A percentile compares a stretch with the other conserved stretches of the same genome.
phyloP scores from a whole-genome alignment of 2,329 filamentous ascomycete genomes.

The Myotisia sp. region DNA sequence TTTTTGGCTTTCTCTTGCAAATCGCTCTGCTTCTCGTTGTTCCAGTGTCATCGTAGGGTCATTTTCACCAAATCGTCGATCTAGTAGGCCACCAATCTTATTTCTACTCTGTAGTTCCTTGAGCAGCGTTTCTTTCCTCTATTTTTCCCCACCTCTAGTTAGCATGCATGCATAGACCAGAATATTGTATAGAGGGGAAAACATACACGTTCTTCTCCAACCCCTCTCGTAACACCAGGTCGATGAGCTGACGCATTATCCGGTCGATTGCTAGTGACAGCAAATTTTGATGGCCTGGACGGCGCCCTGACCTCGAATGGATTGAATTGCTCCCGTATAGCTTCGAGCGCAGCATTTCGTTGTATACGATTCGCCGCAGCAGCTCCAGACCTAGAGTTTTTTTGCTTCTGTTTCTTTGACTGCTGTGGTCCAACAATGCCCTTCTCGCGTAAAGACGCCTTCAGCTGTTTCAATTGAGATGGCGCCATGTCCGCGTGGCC shows the following conservation, averaged over 20 bases:
- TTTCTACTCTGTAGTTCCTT: constrained; percentile 78
- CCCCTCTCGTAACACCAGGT: constrained; percentile 70
- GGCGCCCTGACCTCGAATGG: constrained; percentile 87
- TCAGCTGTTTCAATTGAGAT: constrained; percentile 91
- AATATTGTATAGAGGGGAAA: constrained; percentile 6
- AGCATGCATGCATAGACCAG: neutral
- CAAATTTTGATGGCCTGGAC: constrained; percentile 65
- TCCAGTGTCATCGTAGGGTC: constrained; percentile 89
- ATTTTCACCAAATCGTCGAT: constrained; percentile 89
- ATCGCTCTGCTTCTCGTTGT: constrained; percentile 80
- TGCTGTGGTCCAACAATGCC: constrained; percentile 83
- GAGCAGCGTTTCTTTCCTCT: constrained; percentile 70
- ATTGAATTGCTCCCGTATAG: constrained; percentile 92
- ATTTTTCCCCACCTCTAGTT: constrained; percentile 6
- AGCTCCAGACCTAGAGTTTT: constrained; percentile 51
- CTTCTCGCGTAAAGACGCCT: constrained; percentile 75
- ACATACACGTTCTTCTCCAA: constrained; percentile 65
- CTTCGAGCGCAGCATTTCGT: constrained; percentile 61
- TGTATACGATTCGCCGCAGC: constrained; percentile 61
- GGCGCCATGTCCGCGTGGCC: constrained; percentile 55
- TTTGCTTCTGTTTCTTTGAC: constrained; percentile 86
- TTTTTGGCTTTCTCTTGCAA: constrained; percentile 72
- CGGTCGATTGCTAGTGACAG: constrained; percentile 54
- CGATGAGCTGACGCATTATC: constrained; percentile 48
- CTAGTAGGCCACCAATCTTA: constrained; percentile 82